phyloP scores from a whole-genome alignment of 2,329 filamentous ascomycete genomes.

The Diaporthe sp. region DNA sequence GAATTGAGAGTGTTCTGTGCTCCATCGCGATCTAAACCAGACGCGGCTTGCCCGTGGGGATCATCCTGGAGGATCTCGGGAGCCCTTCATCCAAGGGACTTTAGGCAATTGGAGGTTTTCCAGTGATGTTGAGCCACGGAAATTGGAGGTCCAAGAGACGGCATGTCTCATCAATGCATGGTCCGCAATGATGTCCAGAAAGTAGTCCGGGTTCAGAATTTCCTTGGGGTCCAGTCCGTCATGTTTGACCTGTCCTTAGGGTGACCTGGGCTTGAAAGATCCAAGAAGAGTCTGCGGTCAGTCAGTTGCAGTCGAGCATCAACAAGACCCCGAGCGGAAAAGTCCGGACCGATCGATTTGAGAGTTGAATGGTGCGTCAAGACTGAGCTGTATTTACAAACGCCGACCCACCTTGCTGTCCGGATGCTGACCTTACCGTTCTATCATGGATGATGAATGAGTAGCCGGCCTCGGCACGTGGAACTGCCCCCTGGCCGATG shows the following conservation, averaged over 20 bases:
- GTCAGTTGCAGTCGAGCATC: slow-evolving; percentile 28
- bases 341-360: slow-evolving; percentile 13
- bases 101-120: not conserved
- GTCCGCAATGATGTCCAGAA: slow-evolving; percentile 11
- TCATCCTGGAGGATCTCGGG: slow-evolving; percentile 8
- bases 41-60: not conserved
- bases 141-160: slow-evolving; percentile 29
- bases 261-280: not conserved
- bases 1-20: slow-evolving; percentile 24
- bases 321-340: not conserved
- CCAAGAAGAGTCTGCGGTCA: slow-evolving; percentile 28
- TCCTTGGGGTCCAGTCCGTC: slow-evolving; percentile 18
- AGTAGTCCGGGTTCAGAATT: not conserved
- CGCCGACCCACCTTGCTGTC: slow-evolving; percentile 68
- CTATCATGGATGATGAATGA: slow-evolving; percentile 49
- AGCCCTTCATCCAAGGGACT: not conserved
- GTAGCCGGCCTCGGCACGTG: slow-evolving; percentile 45
- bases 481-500: slow-evolving; percentile 43
- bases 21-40: slow-evolving; percentile 30
- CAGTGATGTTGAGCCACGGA: not conserved
- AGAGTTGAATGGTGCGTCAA: slow-evolving; percentile 46
- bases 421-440: slow-evolving; percentile 56
- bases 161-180: slow-evolving; percentile 27
- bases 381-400: slow-evolving; percentile 67
- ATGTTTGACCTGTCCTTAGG: not conserved